A percentile compares a stretch with the other conserved stretches of the same genome.
These are phyloP conservation scores for Elymus sibiricus DNA, from an alignment of 176 grass and related monocot species.

Conservation along the genomic window DNA sequence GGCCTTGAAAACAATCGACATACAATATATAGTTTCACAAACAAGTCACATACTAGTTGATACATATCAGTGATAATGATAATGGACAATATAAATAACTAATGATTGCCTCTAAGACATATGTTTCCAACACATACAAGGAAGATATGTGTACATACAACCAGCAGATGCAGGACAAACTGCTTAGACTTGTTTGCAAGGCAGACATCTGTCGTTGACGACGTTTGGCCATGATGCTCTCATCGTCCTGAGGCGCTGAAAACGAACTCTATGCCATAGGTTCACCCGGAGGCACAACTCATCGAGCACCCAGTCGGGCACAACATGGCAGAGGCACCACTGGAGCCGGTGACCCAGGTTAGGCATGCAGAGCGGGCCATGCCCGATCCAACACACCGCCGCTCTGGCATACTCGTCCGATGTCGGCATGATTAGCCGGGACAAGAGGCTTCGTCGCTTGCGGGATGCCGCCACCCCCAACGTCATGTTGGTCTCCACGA, in stretches of 20 bases:
- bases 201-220: neutral
- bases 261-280: neutral
- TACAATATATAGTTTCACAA: too few species aligned
- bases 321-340: neutral
- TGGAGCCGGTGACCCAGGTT: neutral
- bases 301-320: neutral
- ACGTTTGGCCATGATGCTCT: neutral
- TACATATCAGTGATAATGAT: neutral
- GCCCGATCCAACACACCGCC: neutral
- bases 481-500: neutral
- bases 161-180: neutral
- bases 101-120: neutral
- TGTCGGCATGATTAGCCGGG: neutral
- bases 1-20: too few species aligned
- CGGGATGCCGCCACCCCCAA: neutral
- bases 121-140: neutral
- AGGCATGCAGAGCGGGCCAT: conserved; percentile 1
- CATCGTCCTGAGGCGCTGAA: neutral
- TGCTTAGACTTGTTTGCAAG: neutral
- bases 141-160: neutral
- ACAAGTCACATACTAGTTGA: neutral
- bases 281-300: neutral
- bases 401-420: neutral
- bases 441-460: neutral
- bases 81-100: neutral